Evolutionary conservation across 176 grass and related monocot species (phyloP).

Genomic region (Carex cristatella): DNA sequence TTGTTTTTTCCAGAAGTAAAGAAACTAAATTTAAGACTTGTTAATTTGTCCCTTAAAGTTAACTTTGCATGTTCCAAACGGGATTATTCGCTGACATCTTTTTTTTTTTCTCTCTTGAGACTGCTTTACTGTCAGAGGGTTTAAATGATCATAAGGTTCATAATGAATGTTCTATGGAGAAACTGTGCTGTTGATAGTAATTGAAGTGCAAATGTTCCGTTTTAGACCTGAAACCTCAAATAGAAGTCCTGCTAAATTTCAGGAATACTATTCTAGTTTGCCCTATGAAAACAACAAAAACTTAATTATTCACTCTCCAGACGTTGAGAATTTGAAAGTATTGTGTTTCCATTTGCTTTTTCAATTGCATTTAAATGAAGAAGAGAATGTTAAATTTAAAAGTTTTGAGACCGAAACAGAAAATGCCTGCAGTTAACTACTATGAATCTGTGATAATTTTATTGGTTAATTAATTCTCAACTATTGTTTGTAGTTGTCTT

Average conservation of each 20-base stretch:
- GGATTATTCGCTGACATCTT: not conserved
- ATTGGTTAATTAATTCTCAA: not conserved
- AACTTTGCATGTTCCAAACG: not conserved
- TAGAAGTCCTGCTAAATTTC: not conserved
- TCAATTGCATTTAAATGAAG: not conserved
- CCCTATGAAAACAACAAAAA: not conserved
- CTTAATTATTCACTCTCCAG: not conserved
- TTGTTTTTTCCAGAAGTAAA: not conserved
- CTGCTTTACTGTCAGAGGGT: no score
- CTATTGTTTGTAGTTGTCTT: slow-evolving; percentile 52
- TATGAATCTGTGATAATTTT: not conserved
- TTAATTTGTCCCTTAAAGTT: not conserved
- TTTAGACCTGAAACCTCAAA: not conserved
- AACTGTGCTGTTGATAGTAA: no score
- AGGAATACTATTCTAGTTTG: not conserved
- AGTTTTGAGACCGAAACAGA: not conserved
- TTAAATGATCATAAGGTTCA: no score
- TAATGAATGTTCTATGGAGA: no score
- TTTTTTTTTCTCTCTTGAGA: not conserved
- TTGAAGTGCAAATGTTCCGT: no score
- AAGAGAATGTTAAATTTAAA: not conserved
- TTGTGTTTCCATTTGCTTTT: not conserved
- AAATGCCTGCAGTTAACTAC: not conserved
- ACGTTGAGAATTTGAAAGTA: not conserved
- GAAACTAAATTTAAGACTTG: not conserved